Percentiles rank a stretch among this genome's conserved stretches.
Evolutionary conservation across 495 filamentous ascomycete genomes (phyloP).

Genomic region (Aspergillus haitiensis): DNA sequence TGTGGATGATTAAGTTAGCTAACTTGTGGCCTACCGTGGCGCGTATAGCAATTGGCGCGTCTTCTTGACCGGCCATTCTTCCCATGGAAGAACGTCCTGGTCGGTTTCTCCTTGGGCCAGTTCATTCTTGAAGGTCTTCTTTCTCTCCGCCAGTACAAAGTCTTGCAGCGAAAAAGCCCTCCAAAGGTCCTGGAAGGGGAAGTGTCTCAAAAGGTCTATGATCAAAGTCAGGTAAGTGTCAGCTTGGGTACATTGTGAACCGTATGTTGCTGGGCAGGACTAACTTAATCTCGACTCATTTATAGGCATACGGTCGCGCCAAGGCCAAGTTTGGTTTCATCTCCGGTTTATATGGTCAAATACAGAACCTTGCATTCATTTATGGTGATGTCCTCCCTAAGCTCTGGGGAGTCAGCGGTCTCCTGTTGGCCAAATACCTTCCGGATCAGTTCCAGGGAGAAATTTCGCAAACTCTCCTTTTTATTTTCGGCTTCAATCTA

Average conservation of each 20-base stretch:
- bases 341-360: constrained; percentile 76
- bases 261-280: not conserved
- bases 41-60: constrained; percentile 72
- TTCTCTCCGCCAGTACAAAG: constrained; percentile 79
- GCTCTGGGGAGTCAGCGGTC: constrained; percentile 80
- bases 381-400: constrained; percentile 87
- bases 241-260: not conserved
- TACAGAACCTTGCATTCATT: constrained; percentile 83
- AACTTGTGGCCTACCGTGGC: constrained; percentile 15
- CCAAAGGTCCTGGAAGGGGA: constrained; percentile 84
- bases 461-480: constrained; percentile 89
- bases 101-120: constrained; percentile 88
- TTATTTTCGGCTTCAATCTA: constrained; percentile 83
- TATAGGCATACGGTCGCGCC: constrained; percentile 84
- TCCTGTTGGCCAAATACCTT: constrained; percentile 67
- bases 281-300: not conserved
- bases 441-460: constrained; percentile 82
- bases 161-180: constrained; percentile 73
- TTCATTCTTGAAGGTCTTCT: constrained; percentile 85
- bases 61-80: constrained; percentile 88
- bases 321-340: constrained; percentile 88
- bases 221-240: constrained; percentile 77
- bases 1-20: not conserved
- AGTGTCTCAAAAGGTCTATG: constrained; percentile 85
- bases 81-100: constrained; percentile 95